phyloP scores from a whole-genome alignment of 2,329 filamentous ascomycete species.

The Fusarium irregulare region DNA sequence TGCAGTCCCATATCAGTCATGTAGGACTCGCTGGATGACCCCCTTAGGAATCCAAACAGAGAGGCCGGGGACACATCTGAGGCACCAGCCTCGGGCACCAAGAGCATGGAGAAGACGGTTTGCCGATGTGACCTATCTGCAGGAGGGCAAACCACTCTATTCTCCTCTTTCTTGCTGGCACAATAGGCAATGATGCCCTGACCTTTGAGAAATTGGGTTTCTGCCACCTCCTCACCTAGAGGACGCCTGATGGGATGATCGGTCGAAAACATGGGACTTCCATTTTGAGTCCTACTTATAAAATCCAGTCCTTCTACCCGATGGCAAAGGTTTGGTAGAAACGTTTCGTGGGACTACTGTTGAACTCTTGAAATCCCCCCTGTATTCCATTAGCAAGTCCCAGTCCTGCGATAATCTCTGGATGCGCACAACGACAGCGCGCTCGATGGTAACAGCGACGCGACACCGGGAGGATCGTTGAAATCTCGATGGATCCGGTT shows the following conservation, averaged over 20 bases:
- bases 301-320: neutral
- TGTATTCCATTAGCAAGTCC: neutral
- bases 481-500: rapidly evolving
- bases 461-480: neutral
- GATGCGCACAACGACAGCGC: neutral
- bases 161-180: no score
- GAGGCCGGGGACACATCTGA: neutral
- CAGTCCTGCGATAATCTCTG: neutral
- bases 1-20: neutral
- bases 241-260: neutral
- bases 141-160: no score
- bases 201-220: neutral
- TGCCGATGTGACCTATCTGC: no score
- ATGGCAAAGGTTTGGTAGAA: neutral
- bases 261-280: neutral
- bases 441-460: neutral
- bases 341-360: neutral
- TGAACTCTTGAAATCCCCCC: neutral
- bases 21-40: neutral
- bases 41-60: neutral
- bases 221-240: neutral
- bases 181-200: no score
- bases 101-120: no score
- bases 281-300: neutral
- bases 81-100: no score